phyloP scores from a whole-genome alignment of 305 asterid genomes.

The Nicotiana rustica region DNA sequence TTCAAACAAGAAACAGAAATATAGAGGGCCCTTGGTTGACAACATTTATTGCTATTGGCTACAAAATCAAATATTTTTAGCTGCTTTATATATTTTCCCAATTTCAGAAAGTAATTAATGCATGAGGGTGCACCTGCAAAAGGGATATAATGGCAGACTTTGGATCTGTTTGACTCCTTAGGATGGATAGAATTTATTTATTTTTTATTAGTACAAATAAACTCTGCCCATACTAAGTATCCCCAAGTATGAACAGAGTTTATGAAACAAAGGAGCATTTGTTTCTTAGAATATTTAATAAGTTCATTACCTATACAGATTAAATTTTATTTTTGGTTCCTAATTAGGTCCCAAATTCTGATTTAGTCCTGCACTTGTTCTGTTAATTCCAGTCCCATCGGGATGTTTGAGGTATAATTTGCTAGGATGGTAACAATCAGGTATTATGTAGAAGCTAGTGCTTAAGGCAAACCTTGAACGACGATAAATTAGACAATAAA shows the following conservation, averaged over 20 bases:
- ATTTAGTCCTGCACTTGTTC: background rate
- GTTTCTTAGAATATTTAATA: background rate
- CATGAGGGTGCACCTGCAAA: background rate
- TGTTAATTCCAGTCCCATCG: background rate
- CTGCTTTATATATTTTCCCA: background rate
- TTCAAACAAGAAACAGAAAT: background rate
- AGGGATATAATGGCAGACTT: background rate
- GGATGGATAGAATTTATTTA: background rate
- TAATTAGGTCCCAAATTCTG: background rate
- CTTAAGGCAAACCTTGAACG: no score
- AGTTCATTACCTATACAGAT: background rate
- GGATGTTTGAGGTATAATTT: no score
- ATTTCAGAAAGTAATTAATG: conserved; percentile 13
- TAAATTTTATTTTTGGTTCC: background rate
- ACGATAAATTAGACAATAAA: no score
- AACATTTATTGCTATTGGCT: background rate
- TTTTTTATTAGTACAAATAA: background rate
- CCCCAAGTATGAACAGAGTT: background rate
- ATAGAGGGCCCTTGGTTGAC: background rate
- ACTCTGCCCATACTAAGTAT: background rate
- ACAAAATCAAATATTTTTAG: background rate
- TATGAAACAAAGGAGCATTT: background rate
- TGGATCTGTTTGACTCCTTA: conserved; percentile 4
- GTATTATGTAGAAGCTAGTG: no score
- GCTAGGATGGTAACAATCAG: no score